Evolutionary conservation across 176 grass and related monocot species (phyloP).

Genomic region (Avena insularis): DNA sequence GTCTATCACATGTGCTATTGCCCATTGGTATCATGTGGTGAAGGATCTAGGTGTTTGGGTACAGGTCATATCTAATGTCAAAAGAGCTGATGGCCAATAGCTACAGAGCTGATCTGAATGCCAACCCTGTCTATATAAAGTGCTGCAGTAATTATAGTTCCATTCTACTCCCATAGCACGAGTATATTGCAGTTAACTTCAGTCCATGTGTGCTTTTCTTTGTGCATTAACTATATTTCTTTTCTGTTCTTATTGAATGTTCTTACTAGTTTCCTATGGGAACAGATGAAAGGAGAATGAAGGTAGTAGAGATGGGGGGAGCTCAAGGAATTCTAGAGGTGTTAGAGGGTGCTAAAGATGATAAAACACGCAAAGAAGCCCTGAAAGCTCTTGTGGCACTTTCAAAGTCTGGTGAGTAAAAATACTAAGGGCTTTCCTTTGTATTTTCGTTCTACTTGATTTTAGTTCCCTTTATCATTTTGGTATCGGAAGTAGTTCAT

Average conservation of each 20-base stretch:
- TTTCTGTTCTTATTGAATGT: constrained; percentile 25
- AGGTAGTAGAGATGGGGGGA: constrained; percentile 87
- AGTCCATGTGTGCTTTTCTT: not conserved
- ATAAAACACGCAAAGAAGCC: constrained; percentile 86
- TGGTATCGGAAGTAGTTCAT: not conserved
- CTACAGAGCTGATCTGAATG: constrained; percentile 9
- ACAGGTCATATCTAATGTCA: not conserved
- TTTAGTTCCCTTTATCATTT: not conserved
- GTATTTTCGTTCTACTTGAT: constrained; percentile 11
- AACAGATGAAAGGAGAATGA: constrained; percentile 92
- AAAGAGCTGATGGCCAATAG: constrained; percentile 3
- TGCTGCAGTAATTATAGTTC: not conserved
- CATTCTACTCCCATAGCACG: not conserved
- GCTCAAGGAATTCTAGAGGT: constrained; percentile 86
- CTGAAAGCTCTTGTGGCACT: constrained; percentile 80
- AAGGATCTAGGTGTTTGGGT: not conserved
- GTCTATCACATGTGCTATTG: not conserved
- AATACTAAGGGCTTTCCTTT: not conserved
- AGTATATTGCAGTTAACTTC: constrained; percentile 16
- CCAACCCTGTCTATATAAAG: not conserved
- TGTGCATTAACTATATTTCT: not conserved
- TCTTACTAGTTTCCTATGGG: constrained; percentile 13
- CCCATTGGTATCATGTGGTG: constrained; percentile 17
- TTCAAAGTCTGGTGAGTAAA: constrained; percentile 71
- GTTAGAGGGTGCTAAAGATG: constrained; percentile 81